These are phyloP conservation scores for Helicostylum pulchrum DNA, from an alignment of 192 early-diverging fungal genomes.

Conservation along the genomic window DNA sequence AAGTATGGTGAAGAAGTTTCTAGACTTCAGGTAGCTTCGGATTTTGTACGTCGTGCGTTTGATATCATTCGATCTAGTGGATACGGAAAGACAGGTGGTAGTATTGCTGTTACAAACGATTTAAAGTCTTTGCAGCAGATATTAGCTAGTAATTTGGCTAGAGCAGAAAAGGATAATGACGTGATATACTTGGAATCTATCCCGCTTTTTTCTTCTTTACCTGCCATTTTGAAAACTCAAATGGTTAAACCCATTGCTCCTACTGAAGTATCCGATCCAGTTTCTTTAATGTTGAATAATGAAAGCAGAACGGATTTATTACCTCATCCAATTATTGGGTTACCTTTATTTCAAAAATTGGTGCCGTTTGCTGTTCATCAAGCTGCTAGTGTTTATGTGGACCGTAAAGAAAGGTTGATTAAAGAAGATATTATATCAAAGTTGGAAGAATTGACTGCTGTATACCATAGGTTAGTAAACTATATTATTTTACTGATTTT, in stretches of 20 bases:
- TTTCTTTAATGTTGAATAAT: slow-evolving; percentile 59
- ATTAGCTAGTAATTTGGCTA: slow-evolving; percentile 27
- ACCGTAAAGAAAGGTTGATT: slow-evolving; percentile 75
- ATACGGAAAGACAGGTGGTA: background rate
- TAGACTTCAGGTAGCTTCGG: slow-evolving; percentile 58
- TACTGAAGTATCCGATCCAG: slow-evolving; percentile 59
- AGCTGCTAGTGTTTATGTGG: slow-evolving; percentile 81
- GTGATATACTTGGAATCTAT: slow-evolving; percentile 84
- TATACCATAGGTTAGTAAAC: slow-evolving; percentile 57
- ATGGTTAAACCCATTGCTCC: slow-evolving; percentile 67
- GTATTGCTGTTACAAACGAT: slow-evolving; percentile 38
- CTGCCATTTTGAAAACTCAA: slow-evolving; percentile 59
- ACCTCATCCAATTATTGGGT: slow-evolving; percentile 47
- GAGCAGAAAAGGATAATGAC: slow-evolving; percentile 88
- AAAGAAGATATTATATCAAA: slow-evolving; percentile 61
- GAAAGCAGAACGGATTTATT: slow-evolving; percentile 34
- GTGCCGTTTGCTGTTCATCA: slow-evolving; percentile 93
- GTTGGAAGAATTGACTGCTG: slow-evolving; percentile 65
- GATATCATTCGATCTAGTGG: slow-evolving; percentile 28
- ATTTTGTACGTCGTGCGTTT: slow-evolving; percentile 41
- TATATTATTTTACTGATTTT: background rate
- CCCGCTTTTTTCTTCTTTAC: slow-evolving; percentile 56
- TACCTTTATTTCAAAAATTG: slow-evolving; percentile 79
- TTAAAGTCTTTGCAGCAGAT: slow-evolving; percentile 35
- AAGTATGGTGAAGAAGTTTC: slow-evolving; percentile 88